phyloP scores from a whole-genome alignment of 257 asterid species.

The Primulina eburnea region DNA sequence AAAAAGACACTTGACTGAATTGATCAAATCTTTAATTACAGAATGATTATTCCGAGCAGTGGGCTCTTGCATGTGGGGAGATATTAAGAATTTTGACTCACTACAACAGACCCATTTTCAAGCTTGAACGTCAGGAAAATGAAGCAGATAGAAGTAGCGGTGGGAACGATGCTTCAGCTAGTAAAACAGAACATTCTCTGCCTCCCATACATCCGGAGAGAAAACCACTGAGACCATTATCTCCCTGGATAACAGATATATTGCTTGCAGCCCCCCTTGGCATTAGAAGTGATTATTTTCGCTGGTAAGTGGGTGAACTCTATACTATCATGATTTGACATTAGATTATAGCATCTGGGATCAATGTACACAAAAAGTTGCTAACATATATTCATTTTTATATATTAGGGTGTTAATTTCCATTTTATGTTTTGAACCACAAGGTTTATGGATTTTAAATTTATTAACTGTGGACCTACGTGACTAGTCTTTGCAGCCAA shows the following conservation, averaged over 20 bases:
- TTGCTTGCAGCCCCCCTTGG: slow-evolving; percentile 94
- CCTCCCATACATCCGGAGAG: slow-evolving; percentile 65
- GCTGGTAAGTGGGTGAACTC: slow-evolving; percentile 66
- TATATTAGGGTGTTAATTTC: not conserved
- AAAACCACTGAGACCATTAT: slow-evolving; percentile 80
- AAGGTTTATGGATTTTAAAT: slow-evolving; percentile 1
- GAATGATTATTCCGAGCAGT: slow-evolving; percentile 94
- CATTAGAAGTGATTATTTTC: slow-evolving; percentile 95
- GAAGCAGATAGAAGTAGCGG: slow-evolving; percentile 71
- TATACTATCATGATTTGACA: slow-evolving; percentile 5
- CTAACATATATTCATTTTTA: not conserved
- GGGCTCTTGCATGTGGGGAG: slow-evolving; percentile 99
- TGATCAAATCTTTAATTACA: slow-evolving; percentile 36
- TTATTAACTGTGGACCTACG: not conserved
- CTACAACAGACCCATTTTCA: slow-evolving; percentile 90
- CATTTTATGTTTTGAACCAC: not conserved
- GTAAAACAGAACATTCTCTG: slow-evolving; percentile 47
- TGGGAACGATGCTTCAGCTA: slow-evolving; percentile 68
- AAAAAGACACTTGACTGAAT: slow-evolving; percentile 27
- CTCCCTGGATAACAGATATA: slow-evolving; percentile 97
- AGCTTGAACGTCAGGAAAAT: slow-evolving; percentile 58
- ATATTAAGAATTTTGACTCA: slow-evolving; percentile 87
- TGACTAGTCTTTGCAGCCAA: not conserved
- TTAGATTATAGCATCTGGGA: not conserved
- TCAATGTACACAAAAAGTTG: not conserved